A percentile compares a stretch with the other conserved stretches of the same genome.
These are phyloP conservation scores for Raffaelea arxii DNA, from an alignment of 2,329 filamentous ascomycete genomes.

Conservation along the genomic window DNA sequence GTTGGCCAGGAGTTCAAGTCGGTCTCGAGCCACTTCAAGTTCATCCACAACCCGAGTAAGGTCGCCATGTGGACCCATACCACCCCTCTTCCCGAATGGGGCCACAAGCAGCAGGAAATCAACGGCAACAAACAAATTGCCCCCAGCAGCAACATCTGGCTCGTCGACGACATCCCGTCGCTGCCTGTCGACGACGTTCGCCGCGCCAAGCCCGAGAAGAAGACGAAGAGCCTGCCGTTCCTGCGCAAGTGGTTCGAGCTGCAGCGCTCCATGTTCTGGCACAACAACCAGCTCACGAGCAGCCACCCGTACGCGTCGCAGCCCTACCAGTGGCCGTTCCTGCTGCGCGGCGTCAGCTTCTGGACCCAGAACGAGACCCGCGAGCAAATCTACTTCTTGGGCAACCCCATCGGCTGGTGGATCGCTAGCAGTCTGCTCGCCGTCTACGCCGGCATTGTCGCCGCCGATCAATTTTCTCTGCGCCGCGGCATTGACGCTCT, in stretches of 20 bases:
- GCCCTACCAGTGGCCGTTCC: constrained; percentile 96
- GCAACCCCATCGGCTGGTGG: constrained; percentile 97
- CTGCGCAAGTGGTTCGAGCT: constrained; percentile 92
- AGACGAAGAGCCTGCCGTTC: constrained; percentile 81
- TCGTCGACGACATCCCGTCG: constrained; percentile 82
- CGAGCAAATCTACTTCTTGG: constrained; percentile 97
- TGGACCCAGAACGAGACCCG: constrained; percentile 95
- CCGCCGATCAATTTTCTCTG: constrained; percentile 86
- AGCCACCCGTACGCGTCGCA: constrained; percentile 93
- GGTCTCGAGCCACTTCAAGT: constrained; percentile 86
- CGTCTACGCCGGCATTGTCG: constrained; percentile 84
- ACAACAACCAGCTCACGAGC: constrained; percentile 96
- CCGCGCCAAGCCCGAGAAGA: constrained; percentile 62
- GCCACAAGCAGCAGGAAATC: constrained; percentile 93
- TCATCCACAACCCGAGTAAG: constrained; percentile 88
- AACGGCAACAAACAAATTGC: constrained; percentile 96
- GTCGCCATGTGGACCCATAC: constrained; percentile 99
- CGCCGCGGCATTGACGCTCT: constrained; percentile 88
- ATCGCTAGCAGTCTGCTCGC: constrained; percentile 83
- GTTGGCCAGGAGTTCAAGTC: constrained; percentile 75
- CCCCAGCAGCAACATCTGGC: constrained; percentile 89
- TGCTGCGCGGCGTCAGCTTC: constrained; percentile 95
- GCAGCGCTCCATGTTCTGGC: constrained; percentile 97
- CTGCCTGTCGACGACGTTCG: constrained; percentile 63
- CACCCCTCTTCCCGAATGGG: constrained; percentile 94